Conservation (phyloP, 2,329 filamentous ascomycete genomes). For the Lecanosticta acicola region DNA sequence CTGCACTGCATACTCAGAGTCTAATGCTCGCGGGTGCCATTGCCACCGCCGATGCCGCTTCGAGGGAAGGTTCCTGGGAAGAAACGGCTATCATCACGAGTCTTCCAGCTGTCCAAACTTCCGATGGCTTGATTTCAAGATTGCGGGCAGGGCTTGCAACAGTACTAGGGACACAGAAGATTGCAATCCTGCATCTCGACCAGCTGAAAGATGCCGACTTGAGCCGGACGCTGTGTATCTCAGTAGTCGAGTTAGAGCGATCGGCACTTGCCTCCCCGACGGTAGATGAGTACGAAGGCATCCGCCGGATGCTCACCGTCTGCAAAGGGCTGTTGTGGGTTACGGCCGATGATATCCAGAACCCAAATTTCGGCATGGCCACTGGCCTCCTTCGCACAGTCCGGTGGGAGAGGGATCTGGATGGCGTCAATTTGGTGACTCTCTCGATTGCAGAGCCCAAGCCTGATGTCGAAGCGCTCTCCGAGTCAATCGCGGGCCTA, state of each 20-base stretch:
- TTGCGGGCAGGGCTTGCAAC: not conserved
- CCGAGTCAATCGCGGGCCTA: not conserved
- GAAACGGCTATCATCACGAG: not conserved
- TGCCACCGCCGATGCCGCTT: not conserved
- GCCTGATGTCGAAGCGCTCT: not conserved
- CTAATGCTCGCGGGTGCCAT: not conserved
- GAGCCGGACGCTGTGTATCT: slow-evolving; percentile 5
- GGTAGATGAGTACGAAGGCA: slow-evolving; percentile 5
- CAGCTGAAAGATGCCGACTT: not conserved
- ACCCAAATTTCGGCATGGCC: slow-evolving; percentile 4
- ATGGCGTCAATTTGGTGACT: slow-evolving; percentile 7
- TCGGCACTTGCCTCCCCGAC: not conserved
- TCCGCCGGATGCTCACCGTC: slow-evolving; percentile 9
- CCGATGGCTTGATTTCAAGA: not conserved
- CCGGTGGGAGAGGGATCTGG: slow-evolving; percentile 7
- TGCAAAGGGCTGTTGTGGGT: slow-evolving; percentile 12
- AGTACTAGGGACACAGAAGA: not conserved
- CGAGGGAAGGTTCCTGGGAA: not conserved
- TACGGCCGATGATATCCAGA: slow-evolving; percentile 4
- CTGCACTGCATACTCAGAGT: not conserved
- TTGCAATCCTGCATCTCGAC: not conserved
- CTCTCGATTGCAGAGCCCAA: slow-evolving; percentile 1
- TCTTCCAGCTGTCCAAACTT: not conserved
- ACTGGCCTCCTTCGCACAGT: slow-evolving; percentile 12
- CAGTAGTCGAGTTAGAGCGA: slow-evolving; percentile 7